These are phyloP conservation scores for Tetragonia tetragonoides DNA, from an alignment of 148 eudicot genomes.

Conservation along the genomic window DNA sequence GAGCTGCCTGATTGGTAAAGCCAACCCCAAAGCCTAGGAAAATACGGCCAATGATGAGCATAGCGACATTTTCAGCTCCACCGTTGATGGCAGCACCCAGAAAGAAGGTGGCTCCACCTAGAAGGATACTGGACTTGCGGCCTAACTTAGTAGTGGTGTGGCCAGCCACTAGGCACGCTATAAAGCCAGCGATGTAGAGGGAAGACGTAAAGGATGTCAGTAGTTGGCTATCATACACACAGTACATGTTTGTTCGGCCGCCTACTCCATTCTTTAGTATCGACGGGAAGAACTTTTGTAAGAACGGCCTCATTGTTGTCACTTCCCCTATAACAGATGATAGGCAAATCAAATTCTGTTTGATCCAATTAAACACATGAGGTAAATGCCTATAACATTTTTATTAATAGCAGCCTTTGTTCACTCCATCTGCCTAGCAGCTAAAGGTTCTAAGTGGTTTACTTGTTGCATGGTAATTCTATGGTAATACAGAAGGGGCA, in stretches of 20 bases:
- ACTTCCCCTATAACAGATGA: constrained; percentile 44
- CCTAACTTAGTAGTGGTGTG: constrained; percentile 41
- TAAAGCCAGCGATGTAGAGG: constrained; percentile 54
- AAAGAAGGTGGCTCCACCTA: constrained; percentile 54
- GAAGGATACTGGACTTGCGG: constrained; percentile 46
- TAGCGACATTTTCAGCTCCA: constrained; percentile 42
- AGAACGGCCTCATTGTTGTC: constrained; percentile 60
- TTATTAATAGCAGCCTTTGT: too few species aligned
- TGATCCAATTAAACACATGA: neutral
- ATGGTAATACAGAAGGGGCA: too few species aligned
- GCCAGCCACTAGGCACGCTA: constrained; percentile 43
- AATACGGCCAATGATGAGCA: constrained; percentile 58
- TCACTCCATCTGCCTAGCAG: too few species aligned
- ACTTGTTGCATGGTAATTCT: too few species aligned
- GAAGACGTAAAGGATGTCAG: constrained; percentile 61
- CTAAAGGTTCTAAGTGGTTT: too few species aligned
- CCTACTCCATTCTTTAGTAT: constrained; percentile 35
- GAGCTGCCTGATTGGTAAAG: constrained; percentile 58
- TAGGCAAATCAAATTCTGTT: too few species aligned
- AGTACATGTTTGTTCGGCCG: constrained; percentile 48
- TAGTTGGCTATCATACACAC: constrained; percentile 49
- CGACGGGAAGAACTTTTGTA: constrained; percentile 55
- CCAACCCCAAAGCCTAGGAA: constrained; percentile 64
- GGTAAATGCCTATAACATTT: too few species aligned
- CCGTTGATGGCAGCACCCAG: constrained; percentile 53